Evolutionary conservation across 305 asterid genomes (phyloP), one percentile per base, ranked within the genome.

Genomic region (Ilex paraguariensis): DNA sequence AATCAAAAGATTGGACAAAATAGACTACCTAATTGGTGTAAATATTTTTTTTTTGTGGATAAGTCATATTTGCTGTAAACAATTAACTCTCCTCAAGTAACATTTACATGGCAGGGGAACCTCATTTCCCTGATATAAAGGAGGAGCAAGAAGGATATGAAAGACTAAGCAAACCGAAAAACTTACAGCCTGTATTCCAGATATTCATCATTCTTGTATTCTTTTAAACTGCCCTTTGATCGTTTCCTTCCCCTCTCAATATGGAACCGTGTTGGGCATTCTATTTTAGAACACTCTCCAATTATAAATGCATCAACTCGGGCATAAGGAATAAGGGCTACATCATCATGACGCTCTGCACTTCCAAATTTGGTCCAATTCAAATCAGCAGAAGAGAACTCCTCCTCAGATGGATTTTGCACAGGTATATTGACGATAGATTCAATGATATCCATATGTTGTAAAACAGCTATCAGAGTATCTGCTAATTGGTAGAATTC

Each of bases 201-300:
- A 70, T 78, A 89, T 59, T 92, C 98, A 60, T 92, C 98, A 67
- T 62, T 75, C 69, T 80, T 87, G 82, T 48, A 81, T 36, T 85
- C 81, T 71, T 79, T 70, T 54, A 87, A 87, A 73, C 86, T 85
- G 61, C 93, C 89, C 54, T 48, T 68, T 8, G 71, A 68, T 51
- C 96, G 78, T 74, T 80, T 89, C 71, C 97, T 69, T 56, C 84
- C 82, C 80, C 92, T 80, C 81, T 92, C 97, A 48, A 92, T 84
- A 80, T 92, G 98, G 76, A 89, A 89, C 76, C 95, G 76, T 56
- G 98, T 92, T 13, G 98, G 98, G 77, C 74, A 83, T 84, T 92
- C 96, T 31, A 81, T 87, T 67, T 78, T 87, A 67, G 80, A 81
- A 60, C 96, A 89, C 76, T 92, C 98, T 50, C 98, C 98, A 67